phyloP scores from a whole-genome alignment of 805 yeast species.

The Hanseniaspora occidentalis region DNA sequence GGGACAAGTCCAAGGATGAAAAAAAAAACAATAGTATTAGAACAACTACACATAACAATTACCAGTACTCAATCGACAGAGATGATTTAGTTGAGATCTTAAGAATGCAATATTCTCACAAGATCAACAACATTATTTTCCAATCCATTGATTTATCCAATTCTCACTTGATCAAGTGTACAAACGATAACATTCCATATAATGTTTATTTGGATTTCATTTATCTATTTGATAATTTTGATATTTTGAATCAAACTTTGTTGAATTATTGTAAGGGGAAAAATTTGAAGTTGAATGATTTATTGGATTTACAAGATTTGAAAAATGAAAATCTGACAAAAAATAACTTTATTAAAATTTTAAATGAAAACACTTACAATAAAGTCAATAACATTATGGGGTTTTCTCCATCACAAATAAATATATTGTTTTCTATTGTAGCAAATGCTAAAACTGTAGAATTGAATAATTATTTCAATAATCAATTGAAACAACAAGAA shows the following conservation, averaged over 20 bases:
- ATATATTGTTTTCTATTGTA: conserved; percentile 26
- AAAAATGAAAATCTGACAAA: conserved; percentile 25
- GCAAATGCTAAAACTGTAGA: conserved; percentile 23
- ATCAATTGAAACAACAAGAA: conserved; percentile 5
- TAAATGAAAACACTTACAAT: conserved; percentile 25
- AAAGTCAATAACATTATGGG: conserved; percentile 29
- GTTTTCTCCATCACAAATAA: conserved; percentile 31
- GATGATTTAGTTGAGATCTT: conserved; percentile 25
- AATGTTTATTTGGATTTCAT: conserved; percentile 28
- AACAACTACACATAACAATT: background rate
- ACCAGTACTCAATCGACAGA: conserved; percentile 20
- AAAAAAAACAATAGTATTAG: conserved; percentile 12
- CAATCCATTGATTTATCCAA: conserved; percentile 24
- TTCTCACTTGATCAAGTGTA: conserved; percentile 16
- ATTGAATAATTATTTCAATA: conserved; percentile 9
- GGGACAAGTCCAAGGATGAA: too few relatives aligned
- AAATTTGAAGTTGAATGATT: too few relatives aligned
- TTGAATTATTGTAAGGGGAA: conserved; percentile 24
- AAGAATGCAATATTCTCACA: conserved; percentile 26
- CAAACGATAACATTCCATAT: conserved; percentile 24
- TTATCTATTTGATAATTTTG: conserved; percentile 29
- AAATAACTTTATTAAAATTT: conserved; percentile 23
- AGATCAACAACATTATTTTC: conserved; percentile 25
- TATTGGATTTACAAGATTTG: conserved; percentile 19
- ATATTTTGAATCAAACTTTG: conserved; percentile 27